phyloP scores from a whole-genome alignment of 164 flowering plant species.

The Chloranthus sessilifolius region DNA sequence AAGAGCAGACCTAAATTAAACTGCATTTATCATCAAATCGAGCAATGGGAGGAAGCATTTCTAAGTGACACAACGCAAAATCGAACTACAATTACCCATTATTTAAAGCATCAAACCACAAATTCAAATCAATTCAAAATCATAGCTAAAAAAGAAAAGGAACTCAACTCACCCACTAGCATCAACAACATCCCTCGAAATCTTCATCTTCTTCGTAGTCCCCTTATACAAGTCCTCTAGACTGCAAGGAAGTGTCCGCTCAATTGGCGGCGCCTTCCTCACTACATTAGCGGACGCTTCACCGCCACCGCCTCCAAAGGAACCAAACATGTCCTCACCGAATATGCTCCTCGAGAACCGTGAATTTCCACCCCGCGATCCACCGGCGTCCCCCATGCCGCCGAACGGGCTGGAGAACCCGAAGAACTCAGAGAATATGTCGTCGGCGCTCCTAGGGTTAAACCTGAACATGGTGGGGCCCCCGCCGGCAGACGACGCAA shows the following conservation, averaged over 20 bases:
- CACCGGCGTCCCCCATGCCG: conserved; percentile 57
- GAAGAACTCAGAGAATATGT: conserved; percentile 82
- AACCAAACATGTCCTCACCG: conserved; percentile 53
- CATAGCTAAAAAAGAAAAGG: background rate
- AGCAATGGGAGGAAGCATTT: no score
- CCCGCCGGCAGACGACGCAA: conserved; percentile 25
- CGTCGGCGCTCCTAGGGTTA: conserved; percentile 76
- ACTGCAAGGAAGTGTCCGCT: conserved; percentile 61
- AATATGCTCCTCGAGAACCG: conserved; percentile 49
- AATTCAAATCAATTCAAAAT: background rate
- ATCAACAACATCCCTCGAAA: conserved; percentile 79
- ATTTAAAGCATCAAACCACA: no score
- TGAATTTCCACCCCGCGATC: conserved; percentile 32
- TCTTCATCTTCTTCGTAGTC: conserved; percentile 92
- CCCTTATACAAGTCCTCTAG: conserved; percentile 95
- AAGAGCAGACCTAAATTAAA: no score
- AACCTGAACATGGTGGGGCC: conserved; percentile 51
- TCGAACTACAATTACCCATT: no score
- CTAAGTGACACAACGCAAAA: no score
- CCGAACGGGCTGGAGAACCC: conserved; percentile 73
- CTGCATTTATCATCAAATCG: no score
- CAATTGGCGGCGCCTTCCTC: conserved; percentile 60
- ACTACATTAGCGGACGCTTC: conserved; percentile 33
- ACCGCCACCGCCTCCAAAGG: conserved; percentile 36
- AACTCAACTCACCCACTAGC: conserved; percentile 56